A percentile compares a stretch with the other conserved stretches of the same genome.
Conservation (phyloP, 371 early-diverging fungal species). For the Neoconidiobolus thromboides region DNA sequence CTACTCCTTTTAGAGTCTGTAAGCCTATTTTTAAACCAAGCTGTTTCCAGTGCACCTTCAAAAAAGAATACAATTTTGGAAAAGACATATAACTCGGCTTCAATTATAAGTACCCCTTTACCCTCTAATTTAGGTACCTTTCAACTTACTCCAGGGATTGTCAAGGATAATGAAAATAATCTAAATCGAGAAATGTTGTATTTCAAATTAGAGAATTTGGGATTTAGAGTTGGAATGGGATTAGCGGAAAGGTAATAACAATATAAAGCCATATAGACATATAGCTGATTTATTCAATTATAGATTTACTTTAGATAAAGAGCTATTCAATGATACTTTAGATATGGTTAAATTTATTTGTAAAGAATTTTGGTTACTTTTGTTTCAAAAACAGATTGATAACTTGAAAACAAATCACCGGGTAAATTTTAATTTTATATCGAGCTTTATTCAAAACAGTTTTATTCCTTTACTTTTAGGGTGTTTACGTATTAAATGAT, state of each 20-base stretch:
- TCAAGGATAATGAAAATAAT: no score
- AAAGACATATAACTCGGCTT: no score
- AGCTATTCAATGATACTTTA: slow-evolving; percentile 72
- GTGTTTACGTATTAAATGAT: slow-evolving; percentile 95
- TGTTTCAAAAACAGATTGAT: slow-evolving; percentile 91
- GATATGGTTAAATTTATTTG: slow-evolving; percentile 95
- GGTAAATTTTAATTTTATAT: slow-evolving; percentile 19
- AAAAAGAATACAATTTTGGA: no score
- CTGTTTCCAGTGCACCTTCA: no score
- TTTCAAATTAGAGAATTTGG: slow-evolving; percentile 62
- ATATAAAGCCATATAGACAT: neutral
- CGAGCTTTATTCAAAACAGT: neutral
- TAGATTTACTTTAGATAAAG: slow-evolving; percentile 60
- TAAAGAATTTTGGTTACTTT: slow-evolving; percentile 86
- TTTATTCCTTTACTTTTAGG: slow-evolving; percentile 22
- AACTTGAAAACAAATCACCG: slow-evolving; percentile 94
- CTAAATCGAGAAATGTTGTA: no score
- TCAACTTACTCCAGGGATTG: no score
- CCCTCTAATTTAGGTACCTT: no score
- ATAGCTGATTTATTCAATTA: neutral
- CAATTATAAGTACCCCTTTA: no score
- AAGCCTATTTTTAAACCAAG: no score
- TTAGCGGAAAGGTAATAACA: slow-evolving; percentile 54
- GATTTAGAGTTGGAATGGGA: slow-evolving; percentile 73
- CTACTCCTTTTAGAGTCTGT: no score